phyloP scores from a whole-genome alignment of 495 filamentous ascomycete species.

The Podospora pseudoanserina region DNA sequence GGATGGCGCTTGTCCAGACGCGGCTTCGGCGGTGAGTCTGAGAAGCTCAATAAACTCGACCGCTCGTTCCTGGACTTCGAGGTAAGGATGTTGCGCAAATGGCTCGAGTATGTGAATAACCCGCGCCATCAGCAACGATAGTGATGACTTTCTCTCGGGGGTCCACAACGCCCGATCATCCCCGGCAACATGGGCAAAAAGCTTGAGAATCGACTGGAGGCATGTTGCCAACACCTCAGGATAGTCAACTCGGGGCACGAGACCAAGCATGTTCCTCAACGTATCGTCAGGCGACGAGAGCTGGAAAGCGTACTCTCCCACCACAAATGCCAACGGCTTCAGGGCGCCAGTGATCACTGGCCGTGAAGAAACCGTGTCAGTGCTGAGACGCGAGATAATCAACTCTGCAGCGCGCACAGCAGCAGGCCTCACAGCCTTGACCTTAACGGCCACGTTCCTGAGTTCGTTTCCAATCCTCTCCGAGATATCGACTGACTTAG shows the following conservation, averaged over 20 bases:
- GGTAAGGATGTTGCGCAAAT: slow-evolving; percentile 70
- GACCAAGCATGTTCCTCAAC: slow-evolving; percentile 69
- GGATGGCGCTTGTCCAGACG: slow-evolving; percentile 57
- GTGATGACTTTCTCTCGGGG: slow-evolving; percentile 61
- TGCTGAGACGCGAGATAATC: slow-evolving; percentile 51
- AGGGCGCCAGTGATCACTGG: slow-evolving; percentile 56
- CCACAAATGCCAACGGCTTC: slow-evolving; percentile 72
- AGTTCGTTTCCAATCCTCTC: slow-evolving; percentile 78
- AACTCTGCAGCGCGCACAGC: slow-evolving; percentile 82
- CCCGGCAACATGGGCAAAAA: slow-evolving; percentile 65
- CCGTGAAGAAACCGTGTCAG: slow-evolving; percentile 40
- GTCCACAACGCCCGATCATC: slow-evolving; percentile 57
- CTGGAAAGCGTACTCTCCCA: slow-evolving; percentile 76
- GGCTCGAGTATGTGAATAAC: slow-evolving; percentile 78
- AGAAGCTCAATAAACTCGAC: slow-evolving; percentile 90
- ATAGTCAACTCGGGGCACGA: slow-evolving; percentile 52
- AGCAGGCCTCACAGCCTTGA: slow-evolving; percentile 70
- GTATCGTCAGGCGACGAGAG: slow-evolving; percentile 62
- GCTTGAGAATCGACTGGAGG: slow-evolving; percentile 82
- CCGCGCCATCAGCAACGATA: slow-evolving; percentile 70
- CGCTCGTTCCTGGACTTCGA: slow-evolving; percentile 94
- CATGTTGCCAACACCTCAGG: slow-evolving; percentile 66
- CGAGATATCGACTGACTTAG: slow-evolving; percentile 51
- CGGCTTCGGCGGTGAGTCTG: slow-evolving; percentile 76
- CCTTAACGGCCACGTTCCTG: slow-evolving; percentile 86